These are phyloP conservation scores for Colletotrichum tanaceti DNA, from an alignment of 2,329 filamentous ascomycete genomes.

Conservation along the genomic window DNA sequence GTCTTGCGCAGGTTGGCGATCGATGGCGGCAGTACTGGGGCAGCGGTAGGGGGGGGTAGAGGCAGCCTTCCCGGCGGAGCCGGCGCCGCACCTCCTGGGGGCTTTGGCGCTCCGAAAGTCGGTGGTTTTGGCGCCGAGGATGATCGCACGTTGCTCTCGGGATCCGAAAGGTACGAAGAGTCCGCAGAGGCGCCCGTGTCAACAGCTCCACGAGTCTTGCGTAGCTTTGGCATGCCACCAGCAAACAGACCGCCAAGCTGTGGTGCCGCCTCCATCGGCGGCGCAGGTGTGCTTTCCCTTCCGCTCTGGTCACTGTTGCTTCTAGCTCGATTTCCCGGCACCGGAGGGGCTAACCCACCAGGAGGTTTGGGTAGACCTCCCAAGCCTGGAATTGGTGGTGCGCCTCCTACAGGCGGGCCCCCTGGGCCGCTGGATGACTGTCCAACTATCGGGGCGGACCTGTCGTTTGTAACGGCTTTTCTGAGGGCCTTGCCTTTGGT, in stretches of 20 bases:
- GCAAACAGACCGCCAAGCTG: slow-evolving; percentile 91
- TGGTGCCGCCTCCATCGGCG: slow-evolving; percentile 70
- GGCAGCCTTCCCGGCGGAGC: slow-evolving; percentile 66
- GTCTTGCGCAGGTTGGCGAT: slow-evolving; percentile 72
- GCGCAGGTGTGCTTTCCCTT: slow-evolving; percentile 54
- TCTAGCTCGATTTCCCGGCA: slow-evolving; percentile 76
- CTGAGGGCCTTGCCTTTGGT: slow-evolving; percentile 82
- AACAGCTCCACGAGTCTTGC: slow-evolving; percentile 84
- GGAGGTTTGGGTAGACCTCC: slow-evolving; percentile 61
- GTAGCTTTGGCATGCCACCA: slow-evolving; percentile 94
- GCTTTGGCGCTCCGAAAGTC: slow-evolving; percentile 65
- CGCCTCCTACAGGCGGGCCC: slow-evolving; percentile 76
- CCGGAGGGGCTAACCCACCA: slow-evolving; percentile 76
- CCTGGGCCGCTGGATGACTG: slow-evolving; percentile 65
- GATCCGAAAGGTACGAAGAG: slow-evolving; percentile 83
- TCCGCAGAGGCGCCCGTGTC: slow-evolving; percentile 71
- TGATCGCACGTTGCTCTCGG: slow-evolving; percentile 66
- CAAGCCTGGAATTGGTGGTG: slow-evolving; percentile 81
- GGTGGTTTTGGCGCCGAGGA: slow-evolving; percentile 66
- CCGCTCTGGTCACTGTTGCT: slow-evolving; percentile 84
- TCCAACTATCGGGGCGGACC: slow-evolving; percentile 81
- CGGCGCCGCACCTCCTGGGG: slow-evolving; percentile 70
- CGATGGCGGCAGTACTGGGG: slow-evolving; percentile 62
- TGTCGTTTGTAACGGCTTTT: slow-evolving; percentile 91
- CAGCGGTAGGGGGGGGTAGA: slow-evolving; percentile 56